Evolutionary conservation across 495 filamentous ascomycete genomes (phyloP).

Genomic region (Aspergillus kassunensis): DNA sequence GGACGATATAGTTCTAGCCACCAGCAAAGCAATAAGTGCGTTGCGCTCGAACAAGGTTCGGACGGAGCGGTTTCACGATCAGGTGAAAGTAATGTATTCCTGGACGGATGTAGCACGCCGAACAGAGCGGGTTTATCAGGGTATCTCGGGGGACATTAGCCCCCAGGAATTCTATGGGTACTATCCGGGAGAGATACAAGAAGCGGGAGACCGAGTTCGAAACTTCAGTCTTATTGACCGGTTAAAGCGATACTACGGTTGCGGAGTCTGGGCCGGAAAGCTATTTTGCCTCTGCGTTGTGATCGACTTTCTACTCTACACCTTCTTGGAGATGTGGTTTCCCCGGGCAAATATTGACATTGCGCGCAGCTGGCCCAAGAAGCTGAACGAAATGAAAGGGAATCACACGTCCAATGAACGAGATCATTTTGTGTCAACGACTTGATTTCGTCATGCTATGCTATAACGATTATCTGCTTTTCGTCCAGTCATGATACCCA

Average conservation of each 20-base stretch:
- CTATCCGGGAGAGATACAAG: conserved; percentile 59
- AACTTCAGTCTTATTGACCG: conserved; percentile 92
- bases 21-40: conserved; percentile 73
- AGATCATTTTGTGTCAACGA: conserved; percentile 9
- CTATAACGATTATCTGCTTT: not conserved
- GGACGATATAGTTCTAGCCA: conserved; percentile 81
- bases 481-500: conserved; percentile 14
- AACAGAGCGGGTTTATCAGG: conserved; percentile 91
- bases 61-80: conserved; percentile 91
- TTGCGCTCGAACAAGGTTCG: conserved; percentile 79
- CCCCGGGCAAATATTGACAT: conserved; percentile 83
- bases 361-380: conserved; percentile 86
- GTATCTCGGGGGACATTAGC: conserved; percentile 76
- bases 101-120: conserved; percentile 93
- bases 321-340: conserved; percentile 81
- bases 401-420: conserved; percentile 6
- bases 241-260: conserved; percentile 95
- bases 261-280: conserved; percentile 98
- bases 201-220: conserved; percentile 68
- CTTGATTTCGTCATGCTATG: conserved; percentile 3
- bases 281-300: conserved; percentile 92
- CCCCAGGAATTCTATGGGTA: conserved; percentile 86
- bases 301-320: conserved; percentile 85
- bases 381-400: conserved; percentile 31
- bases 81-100: conserved; percentile 96